Conservation (phyloP, 2,329 filamentous ascomycete genomes). For the Trichoderma brevicompactum region DNA sequence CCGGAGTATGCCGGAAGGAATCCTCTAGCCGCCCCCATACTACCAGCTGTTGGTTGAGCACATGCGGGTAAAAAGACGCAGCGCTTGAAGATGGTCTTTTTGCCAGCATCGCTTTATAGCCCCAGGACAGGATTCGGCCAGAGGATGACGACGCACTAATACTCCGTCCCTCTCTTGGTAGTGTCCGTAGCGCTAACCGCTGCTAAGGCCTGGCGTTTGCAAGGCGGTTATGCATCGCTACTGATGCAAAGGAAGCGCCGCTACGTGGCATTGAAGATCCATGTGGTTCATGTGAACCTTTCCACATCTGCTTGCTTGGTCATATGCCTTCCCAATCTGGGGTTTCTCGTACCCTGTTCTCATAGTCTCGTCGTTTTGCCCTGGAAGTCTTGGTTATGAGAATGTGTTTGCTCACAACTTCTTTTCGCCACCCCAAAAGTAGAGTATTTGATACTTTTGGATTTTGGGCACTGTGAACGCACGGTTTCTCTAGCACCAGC, state of each 20-base stretch:
- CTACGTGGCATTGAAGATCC: background rate
- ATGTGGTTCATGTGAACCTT: background rate
- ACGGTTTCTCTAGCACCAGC: no score
- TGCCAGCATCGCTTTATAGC: background rate
- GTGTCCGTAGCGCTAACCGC: background rate
- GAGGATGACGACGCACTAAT: slow-evolving; percentile 15
- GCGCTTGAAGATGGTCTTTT: slow-evolving; percentile 1
- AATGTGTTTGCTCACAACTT: background rate
- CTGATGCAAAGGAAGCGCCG: background rate
- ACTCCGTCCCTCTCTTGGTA: background rate
- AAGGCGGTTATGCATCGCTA: slow-evolving; percentile 4
- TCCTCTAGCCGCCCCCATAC: background rate
- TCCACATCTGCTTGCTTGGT: background rate
- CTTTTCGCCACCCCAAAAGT: slow-evolving; percentile 1
- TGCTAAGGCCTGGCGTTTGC: background rate
- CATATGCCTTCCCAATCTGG: background rate
- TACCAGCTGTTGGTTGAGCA: background rate
- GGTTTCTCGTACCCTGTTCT: no score
- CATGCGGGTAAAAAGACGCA: background rate
- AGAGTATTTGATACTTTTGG: background rate
- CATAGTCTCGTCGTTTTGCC: background rate
- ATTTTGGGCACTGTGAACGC: background rate
- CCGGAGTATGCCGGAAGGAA: background rate
- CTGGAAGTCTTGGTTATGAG: background rate
- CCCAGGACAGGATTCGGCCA: background rate